Conservation (phyloP, 129 eudicot genomes). For the Glebionis coronaria region DNA sequence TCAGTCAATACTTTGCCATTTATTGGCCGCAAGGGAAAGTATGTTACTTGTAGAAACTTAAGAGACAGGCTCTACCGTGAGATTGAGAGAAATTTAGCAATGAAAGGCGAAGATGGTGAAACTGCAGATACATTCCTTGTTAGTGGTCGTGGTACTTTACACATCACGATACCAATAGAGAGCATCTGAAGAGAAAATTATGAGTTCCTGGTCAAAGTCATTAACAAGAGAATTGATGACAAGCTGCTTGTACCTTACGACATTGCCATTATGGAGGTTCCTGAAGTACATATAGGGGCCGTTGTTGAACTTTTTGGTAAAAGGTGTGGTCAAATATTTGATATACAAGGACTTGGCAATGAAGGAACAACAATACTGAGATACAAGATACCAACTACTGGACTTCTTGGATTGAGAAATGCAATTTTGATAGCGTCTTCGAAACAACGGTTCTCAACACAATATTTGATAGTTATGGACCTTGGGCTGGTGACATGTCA, state of each 20-base stretch:
- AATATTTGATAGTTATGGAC: conserved; percentile 86
- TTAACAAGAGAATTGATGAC: conserved; percentile 71
- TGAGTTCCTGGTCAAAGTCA: conserved; percentile 99
- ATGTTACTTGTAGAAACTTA: conserved; percentile 88
- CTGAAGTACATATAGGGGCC: conserved; percentile 71
- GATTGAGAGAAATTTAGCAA: conserved; percentile 92
- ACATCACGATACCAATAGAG: conserved; percentile 86
- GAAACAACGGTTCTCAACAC: conserved; percentile 89
- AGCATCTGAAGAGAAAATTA: conserved; percentile 98
- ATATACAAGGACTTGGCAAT: conserved; percentile 84
- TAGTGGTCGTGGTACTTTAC: conserved; percentile 97
- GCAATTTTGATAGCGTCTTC: conserved; percentile 85
- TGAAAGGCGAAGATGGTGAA: conserved; percentile 98
- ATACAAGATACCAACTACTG: conserved; percentile 91
- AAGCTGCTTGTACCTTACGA: conserved; percentile 89
- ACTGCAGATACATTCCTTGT: conserved; percentile 93
- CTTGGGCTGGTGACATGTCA: conserved; percentile 90
- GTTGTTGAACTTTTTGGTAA: conserved; percentile 94
- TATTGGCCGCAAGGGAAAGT: conserved; percentile 99
- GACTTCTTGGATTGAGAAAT: conserved; percentile 85
- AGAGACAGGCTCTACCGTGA: conserved; percentile 91
- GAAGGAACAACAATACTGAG: conserved; percentile 87
- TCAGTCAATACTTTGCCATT: conserved; percentile 94
- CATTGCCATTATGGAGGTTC: conserved; percentile 92
- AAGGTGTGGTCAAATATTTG: conserved; percentile 94